These are phyloP conservation scores for Plasmopara muralis DNA, from an alignment of 352 stramenopile genomes.

Conservation along the genomic window DNA sequence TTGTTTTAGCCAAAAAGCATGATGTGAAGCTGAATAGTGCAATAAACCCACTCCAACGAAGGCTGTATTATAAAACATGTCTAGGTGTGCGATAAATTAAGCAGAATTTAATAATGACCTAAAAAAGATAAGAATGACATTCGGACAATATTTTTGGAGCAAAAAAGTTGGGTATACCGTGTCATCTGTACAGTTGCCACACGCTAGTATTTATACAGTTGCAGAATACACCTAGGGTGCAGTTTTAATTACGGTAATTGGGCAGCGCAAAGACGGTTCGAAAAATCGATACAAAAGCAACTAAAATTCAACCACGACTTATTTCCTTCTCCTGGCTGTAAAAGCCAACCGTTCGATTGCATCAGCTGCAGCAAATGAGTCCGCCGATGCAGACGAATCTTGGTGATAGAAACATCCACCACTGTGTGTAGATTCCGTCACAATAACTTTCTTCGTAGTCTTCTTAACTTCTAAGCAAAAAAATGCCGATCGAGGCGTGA, in stretches of 20 bases:
- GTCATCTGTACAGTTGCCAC: no score
- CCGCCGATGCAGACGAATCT: conserved; percentile 9
- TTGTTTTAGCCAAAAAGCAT: no score
- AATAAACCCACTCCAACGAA: no score
- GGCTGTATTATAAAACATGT: no score
- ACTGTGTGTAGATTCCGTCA: background rate
- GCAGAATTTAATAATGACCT: no score
- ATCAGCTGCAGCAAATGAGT: conserved; percentile 26
- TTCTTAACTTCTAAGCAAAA: conserved; percentile 9
- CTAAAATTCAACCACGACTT: conserved; percentile 39
- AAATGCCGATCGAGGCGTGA: conserved; percentile 29
- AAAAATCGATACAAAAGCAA: conserved; percentile 37
- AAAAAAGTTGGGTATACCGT: no score
- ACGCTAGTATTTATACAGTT: no score
- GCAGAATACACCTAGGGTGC: no score
- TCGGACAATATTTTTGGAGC: no score
- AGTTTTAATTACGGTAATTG: background rate
- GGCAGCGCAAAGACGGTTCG: background rate
- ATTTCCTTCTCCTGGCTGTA: conserved; percentile 29
- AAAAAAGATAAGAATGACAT: no score
- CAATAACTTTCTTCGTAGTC: background rate
- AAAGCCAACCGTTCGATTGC: conserved; percentile 25
- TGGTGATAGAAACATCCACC: background rate
- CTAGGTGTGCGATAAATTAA: no score
- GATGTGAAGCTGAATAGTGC: no score